Percentiles rank a stretch among this genome's conserved stretches.
These are phyloP conservation scores for Epichloe brachyelytri DNA, from an alignment of 2,329 filamentous ascomycete species.

Conservation along the genomic window DNA sequence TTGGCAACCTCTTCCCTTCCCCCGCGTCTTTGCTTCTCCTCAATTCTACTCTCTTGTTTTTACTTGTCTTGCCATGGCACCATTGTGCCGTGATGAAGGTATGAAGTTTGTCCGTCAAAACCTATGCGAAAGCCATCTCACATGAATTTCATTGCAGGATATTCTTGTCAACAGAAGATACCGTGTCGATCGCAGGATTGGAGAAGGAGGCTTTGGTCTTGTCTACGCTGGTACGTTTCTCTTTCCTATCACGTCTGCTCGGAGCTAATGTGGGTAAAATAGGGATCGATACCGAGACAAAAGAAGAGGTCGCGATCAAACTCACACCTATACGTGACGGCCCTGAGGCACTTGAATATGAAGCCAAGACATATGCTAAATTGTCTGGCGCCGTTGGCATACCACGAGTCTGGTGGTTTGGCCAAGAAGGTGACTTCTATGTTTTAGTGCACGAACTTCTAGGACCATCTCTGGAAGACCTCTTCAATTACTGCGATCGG, in stretches of 20 bases:
- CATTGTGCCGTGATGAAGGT: slow-evolving; percentile 1
- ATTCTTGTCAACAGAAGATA: neutral
- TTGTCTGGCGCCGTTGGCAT: slow-evolving; percentile 95
- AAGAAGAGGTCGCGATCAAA: slow-evolving; percentile 99
- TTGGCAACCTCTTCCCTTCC: too few species aligned
- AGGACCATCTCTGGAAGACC: slow-evolving; percentile 86
- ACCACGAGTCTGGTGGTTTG: slow-evolving; percentile 97
- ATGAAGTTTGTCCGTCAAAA: neutral
- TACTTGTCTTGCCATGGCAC: neutral
- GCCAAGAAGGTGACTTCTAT: slow-evolving; percentile 98
- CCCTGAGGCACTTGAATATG: slow-evolving; percentile 96
- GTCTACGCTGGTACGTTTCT: neutral
- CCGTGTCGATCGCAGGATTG: neutral
- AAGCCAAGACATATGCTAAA: slow-evolving; percentile 80
- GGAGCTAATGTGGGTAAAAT: slow-evolving; percentile 21
- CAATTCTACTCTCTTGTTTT: neutral
- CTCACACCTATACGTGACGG: slow-evolving; percentile 98
- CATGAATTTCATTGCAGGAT: neutral
- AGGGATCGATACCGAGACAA: slow-evolving; percentile 98
- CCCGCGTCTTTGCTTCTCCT: neutral
- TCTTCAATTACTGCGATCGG: slow-evolving; percentile 99
- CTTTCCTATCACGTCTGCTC: too few species aligned
- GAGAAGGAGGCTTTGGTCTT: slow-evolving; percentile 3
- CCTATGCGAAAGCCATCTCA: neutral
- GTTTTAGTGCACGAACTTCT: slow-evolving; percentile 98